Evolutionary conservation across 176 grass and related monocot genomes (phyloP).

Genomic region (Puccinellia tenuiflora): DNA sequence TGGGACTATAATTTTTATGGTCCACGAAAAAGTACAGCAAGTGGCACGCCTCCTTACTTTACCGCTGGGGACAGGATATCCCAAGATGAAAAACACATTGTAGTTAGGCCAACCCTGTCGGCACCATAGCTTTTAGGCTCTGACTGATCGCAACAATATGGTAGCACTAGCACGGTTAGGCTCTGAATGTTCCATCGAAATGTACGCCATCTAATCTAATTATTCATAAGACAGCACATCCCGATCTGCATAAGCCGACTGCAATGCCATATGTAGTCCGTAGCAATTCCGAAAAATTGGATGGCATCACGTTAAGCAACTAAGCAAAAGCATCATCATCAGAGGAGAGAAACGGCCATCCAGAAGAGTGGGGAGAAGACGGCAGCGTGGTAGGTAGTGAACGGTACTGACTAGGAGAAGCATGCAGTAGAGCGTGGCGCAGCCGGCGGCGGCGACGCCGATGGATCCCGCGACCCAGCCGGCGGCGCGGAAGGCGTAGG

Average conservation of each 20-base stretch:
- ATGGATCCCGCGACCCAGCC: conserved; percentile 70
- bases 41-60: not conserved
- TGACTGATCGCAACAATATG: not conserved
- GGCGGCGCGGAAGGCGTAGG: conserved; percentile 73
- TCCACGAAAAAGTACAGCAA: not conserved
- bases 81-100: not conserved
- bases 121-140: not conserved
- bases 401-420: conserved; percentile 68
- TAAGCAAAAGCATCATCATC: not conserved
- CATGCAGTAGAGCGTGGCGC: conserved; percentile 82
- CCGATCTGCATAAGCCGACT: not conserved
- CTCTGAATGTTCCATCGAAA: not conserved
- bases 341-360: not conserved
- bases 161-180: not conserved
- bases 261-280: not conserved
- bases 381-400: not conserved
- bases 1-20: not conserved
- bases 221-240: not conserved
- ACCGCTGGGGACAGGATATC: not conserved
- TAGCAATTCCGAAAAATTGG: not conserved
- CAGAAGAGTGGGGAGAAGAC: not conserved
- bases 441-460: conserved; percentile 55
- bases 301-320: not conserved
- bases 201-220: not conserved
- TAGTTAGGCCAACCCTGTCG: not conserved